A percentile compares a stretch with the other conserved stretches of the same genome.
Conservation (phyloP, 257 asterid genomes). For the Jacaranda mimosifolia region DNA sequence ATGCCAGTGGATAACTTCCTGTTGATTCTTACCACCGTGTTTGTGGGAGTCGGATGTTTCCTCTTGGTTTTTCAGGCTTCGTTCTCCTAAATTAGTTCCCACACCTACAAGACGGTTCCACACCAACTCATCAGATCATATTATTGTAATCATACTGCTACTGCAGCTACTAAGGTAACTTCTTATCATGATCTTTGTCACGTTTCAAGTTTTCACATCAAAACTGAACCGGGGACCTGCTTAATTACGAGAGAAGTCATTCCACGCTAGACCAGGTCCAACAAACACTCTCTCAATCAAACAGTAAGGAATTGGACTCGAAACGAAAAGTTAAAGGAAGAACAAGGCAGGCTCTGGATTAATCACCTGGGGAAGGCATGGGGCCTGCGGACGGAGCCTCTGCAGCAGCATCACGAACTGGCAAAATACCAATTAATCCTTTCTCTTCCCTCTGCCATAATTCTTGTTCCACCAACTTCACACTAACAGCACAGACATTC, state of each 20-base stretch:
- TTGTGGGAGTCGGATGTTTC: constrained; percentile 71
- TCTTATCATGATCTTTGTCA: constrained; percentile 3
- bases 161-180: constrained; percentile 24
- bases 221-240: not conserved
- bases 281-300: constrained; percentile 29
- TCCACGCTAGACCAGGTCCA: constrained; percentile 1
- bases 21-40: constrained; percentile 75
- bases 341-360: not conserved
- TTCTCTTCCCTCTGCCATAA: constrained; percentile 99
- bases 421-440: constrained; percentile 94
- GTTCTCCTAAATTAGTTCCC: constrained; percentile 56
- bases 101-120: constrained; percentile 49
- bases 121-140: constrained; percentile 23
- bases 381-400: constrained; percentile 61
- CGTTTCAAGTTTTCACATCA: not conserved
- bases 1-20: constrained; percentile 96
- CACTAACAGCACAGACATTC: constrained; percentile 57
- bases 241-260: not conserved
- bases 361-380: constrained; percentile 67
- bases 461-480: constrained; percentile 97
- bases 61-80: constrained; percentile 61
- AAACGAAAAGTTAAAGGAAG: not conserved
- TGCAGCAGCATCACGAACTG: constrained; percentile 88
- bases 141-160: constrained; percentile 14
- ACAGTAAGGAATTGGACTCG: constrained; percentile 24